Evolutionary conservation across 257 asterid species (phyloP).

Genomic region (Coffea canephora): DNA sequence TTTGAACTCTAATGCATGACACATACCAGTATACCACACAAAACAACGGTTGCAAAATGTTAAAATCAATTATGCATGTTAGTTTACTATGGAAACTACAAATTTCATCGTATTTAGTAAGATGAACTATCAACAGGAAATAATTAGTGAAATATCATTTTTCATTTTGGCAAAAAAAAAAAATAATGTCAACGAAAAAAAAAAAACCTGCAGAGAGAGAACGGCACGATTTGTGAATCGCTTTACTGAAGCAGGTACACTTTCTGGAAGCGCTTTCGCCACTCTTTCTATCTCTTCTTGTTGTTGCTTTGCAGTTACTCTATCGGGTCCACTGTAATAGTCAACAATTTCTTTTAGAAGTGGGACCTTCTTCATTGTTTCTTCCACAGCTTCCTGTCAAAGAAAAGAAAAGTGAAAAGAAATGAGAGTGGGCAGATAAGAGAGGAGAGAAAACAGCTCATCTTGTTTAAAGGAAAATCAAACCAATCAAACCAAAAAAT

Average conservation of each 20-base stretch:
- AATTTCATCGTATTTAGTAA: neutral
- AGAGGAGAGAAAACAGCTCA: conserved; percentile 13
- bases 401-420: neutral
- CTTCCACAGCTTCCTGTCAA: conserved; percentile 60
- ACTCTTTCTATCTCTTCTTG: conserved; percentile 73
- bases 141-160: neutral
- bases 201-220: conserved; percentile 75
- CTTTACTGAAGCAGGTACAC: conserved; percentile 69
- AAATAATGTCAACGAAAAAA: conserved; percentile 9
- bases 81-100: no score
- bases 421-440: neutral
- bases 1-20: neutral
- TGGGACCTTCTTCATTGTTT: conserved; percentile 75
- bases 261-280: conserved; percentile 72
- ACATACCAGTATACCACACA: neutral
- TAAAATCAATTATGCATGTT: neutral
- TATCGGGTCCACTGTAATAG: conserved; percentile 77
- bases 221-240: conserved; percentile 71
- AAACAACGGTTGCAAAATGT: neutral
- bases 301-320: conserved; percentile 86
- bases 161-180: neutral
- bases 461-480: neutral
- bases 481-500: neutral
- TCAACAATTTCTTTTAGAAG: conserved; percentile 67
- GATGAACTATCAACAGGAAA: neutral